Evolutionary conservation across 31 red algal genomes (phyloP).

Genomic region (Bonnemaisonia californica): DNA sequence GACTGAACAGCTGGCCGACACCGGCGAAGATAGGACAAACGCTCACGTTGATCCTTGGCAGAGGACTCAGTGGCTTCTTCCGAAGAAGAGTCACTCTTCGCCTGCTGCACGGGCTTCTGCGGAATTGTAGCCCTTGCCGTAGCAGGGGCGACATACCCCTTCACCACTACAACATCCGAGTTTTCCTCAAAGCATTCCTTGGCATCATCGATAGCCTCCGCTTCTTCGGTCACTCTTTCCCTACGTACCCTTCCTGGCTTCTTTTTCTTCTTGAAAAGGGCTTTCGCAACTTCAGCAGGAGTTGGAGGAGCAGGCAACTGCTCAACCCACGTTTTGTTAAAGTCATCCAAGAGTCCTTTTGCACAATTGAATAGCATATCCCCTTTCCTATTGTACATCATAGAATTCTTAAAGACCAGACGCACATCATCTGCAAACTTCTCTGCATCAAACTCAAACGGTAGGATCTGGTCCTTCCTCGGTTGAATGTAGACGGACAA

Average conservation of each 20-base stretch:
- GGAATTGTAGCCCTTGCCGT: constrained; percentile 1
- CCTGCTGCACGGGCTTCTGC: constrained; percentile 5
- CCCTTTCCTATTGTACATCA: constrained; percentile 86
- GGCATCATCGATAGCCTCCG: not conserved
- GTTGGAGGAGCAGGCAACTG: constrained; percentile 38
- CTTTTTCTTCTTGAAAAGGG: constrained; percentile 15
- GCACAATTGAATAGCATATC: constrained; percentile 73
- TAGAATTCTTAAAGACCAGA: constrained; percentile 86
- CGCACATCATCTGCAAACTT: constrained; percentile 73
- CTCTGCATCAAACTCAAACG: constrained; percentile 50
- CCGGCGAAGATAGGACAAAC: constrained; percentile 35
- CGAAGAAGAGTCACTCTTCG: not conserved
- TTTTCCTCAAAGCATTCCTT: not conserved
- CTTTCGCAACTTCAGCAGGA: not conserved
- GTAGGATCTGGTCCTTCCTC: constrained; percentile 27
- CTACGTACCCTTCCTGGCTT: constrained; percentile 14
- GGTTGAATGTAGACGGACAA: constrained; percentile 67
- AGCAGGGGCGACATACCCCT: not conserved
- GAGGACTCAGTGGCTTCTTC: not conserved
- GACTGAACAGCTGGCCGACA: constrained; percentile 41
- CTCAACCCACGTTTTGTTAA: constrained; percentile 60
- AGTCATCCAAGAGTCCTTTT: constrained; percentile 58
- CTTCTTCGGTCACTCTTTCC: not conserved
- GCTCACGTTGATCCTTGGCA: constrained; percentile 35
- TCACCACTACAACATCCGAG: not conserved